These are phyloP conservation scores for Logfia minima DNA, from an alignment of 129 eudicot species.

Conservation along the genomic window DNA sequence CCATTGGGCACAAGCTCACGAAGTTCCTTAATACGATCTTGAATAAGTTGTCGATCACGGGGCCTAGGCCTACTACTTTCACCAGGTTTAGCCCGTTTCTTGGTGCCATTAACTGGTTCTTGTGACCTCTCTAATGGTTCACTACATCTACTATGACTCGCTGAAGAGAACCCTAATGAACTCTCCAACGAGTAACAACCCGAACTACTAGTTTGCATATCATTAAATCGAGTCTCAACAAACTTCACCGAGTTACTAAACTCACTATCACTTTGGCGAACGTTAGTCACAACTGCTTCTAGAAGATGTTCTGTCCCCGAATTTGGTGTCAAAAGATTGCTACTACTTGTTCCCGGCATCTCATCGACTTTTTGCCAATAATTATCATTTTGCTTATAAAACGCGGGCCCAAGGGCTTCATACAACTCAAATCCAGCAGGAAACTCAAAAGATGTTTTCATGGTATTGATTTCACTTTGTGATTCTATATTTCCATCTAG, in stretches of 20 bases:
- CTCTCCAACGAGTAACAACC: constrained; percentile 61
- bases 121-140: constrained; percentile 54
- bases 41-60: constrained; percentile 90
- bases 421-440: constrained; percentile 76
- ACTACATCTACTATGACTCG: constrained; percentile 71
- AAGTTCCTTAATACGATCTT: constrained; percentile 86
- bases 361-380: constrained; percentile 40
- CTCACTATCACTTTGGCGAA: constrained; percentile 44
- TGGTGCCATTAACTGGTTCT: constrained; percentile 45
- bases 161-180: constrained; percentile 65
- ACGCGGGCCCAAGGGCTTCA: constrained; percentile 86
- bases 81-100: constrained; percentile 83
- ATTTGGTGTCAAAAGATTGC: constrained; percentile 45
- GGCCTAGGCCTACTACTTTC: constrained; percentile 84
- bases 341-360: constrained; percentile 46
- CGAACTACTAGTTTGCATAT: constrained; percentile 50
- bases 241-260: constrained; percentile 43
- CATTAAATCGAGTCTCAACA: constrained; percentile 41
- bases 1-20: constrained; percentile 93
- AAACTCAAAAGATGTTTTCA: constrained; percentile 50
- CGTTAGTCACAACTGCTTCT: constrained; percentile 82
- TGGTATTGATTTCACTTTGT: constrained; percentile 30
- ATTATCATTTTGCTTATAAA: constrained; percentile 38
- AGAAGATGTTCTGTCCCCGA: constrained; percentile 69
- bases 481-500: constrained; percentile 25